Evolutionary conservation across 2,329 filamentous ascomycete genomes (phyloP).

Genomic region (Nigrospora sphaerica): DNA sequence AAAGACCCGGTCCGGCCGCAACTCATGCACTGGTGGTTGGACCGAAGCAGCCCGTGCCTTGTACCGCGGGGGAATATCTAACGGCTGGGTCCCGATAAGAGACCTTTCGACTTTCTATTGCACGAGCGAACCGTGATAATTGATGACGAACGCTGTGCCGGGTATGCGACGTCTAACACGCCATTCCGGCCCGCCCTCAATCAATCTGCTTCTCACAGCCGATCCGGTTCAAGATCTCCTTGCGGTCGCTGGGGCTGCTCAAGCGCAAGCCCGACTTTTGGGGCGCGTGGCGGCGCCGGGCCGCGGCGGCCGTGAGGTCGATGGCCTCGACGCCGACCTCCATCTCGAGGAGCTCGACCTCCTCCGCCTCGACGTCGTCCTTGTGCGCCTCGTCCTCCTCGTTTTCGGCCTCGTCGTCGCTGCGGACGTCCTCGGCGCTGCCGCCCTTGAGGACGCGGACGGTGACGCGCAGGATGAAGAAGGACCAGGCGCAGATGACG

Average conservation of each 20-base stretch:
- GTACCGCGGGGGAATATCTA: no score
- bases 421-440: constrained; percentile 75
- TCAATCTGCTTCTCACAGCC: constrained; percentile 70
- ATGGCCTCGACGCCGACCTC: constrained; percentile 69
- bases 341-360: constrained; percentile 53
- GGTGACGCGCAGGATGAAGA: constrained; percentile 76
- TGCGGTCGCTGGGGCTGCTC: constrained; percentile 62
- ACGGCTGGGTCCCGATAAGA: no score
- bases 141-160: no score
- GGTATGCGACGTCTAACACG: no score
- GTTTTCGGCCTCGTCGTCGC: constrained; percentile 73
- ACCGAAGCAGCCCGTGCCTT: no score
- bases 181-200: constrained; percentile 12
- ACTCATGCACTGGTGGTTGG: no score
- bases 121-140: no score
- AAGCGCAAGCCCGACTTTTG: constrained; percentile 48
- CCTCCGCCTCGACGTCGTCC: constrained; percentile 38
- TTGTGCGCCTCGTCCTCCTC: constrained; percentile 34
- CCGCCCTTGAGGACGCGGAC: constrained; percentile 68
- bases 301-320: constrained; percentile 52
- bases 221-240: constrained; percentile 72
- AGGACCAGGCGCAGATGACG: constrained; percentile 80
- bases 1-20: no score
- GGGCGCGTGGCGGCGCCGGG: constrained; percentile 36
- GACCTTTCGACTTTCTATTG: no score